These are phyloP conservation scores for Pontederia paniculata DNA, from an alignment of 176 grass and related monocot species.

Conservation along the genomic window DNA sequence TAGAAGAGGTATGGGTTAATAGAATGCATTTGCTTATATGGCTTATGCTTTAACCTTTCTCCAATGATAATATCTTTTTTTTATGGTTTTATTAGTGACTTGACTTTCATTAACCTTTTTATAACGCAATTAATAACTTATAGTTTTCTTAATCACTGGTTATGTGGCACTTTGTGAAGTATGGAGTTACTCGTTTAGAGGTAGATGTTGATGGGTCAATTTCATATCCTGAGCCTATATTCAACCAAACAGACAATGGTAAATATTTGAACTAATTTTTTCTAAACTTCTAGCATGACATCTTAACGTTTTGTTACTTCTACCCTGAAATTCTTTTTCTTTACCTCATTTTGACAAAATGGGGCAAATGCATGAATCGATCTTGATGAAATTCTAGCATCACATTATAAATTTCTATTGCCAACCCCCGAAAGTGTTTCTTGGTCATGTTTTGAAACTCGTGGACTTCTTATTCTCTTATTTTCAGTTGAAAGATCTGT, in stretches of 20 bases:
- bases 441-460: background rate
- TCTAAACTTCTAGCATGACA: background rate
- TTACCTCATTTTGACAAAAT: background rate
- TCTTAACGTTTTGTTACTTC: background rate
- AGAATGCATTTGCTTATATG: background rate
- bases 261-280: conserved; percentile 13
- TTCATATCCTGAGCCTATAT: conserved; percentile 44
- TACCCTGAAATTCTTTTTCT: too few species aligned
- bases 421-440: background rate
- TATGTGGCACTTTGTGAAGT: conserved; percentile 36
- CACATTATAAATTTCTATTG: conserved; percentile 4
- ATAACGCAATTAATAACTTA: background rate
- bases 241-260: conserved; percentile 42
- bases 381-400: conserved; percentile 4
- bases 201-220: conserved; percentile 64
- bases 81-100: background rate
- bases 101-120: conserved; percentile 2
- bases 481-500: conserved; percentile 30
- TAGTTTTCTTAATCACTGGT: background rate
- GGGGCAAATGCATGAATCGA: background rate
- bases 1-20: conserved; percentile 36
- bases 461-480: conserved; percentile 3
- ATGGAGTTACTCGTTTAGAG: conserved; percentile 55
- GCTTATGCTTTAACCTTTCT: background rate
- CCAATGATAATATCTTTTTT: too few species aligned